Base-by-base conservation (phyloP, 2,329 filamentous ascomycete genomes). In the Blumeriella jaapii region DNA sequence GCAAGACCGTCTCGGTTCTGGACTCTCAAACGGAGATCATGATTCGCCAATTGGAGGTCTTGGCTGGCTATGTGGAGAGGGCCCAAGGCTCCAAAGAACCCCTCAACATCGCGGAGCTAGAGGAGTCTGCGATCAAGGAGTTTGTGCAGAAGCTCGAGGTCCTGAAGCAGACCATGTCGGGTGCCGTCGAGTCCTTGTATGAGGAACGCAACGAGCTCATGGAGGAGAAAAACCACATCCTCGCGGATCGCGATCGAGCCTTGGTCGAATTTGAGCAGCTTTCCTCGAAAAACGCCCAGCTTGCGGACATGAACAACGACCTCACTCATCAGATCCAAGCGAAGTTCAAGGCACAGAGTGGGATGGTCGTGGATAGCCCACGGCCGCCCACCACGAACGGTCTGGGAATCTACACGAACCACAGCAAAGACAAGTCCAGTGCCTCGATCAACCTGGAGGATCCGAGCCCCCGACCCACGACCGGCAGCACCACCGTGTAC, bases 1-100 rank as follows among this genome's bases (percentile, higher is more conserved):
- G 91, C 39, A 94, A 93, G 52, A 96, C 91, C 0, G 91, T 98
- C 57, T 89, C 89, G 5, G 82, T 93, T 12, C 67, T 96, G 33
- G 89, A 96, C 56, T 89, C 87, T 0, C 85, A 95, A 59, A 85
- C 86, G 32, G 89, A 96, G 60, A 87, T 96, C 57, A 89, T 94
- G 61, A 83, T 96, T 51, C 80, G 83, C 25, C 86, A 96, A 58
- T 67, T 96, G 12, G 85, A 93, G 54, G 80, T 89, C 23, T 71
- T 95, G 51, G 87, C 85, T 3, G 84, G 87, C 29, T 89, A 91
- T 55, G 76, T 95, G 13, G 82, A 89, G 55, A 75, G 74, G 34
- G 86, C 85, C 36, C 95, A 94, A 61, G 78, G 84, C 45, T 82
- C 73, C 29, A 82, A 82, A 53, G 75, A 80, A 35, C 78, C 84